Evolutionary conservation across 345 rosid species (phyloP), one percentile per base, ranked within the genome.

Genomic region (Populus simonii): DNA sequence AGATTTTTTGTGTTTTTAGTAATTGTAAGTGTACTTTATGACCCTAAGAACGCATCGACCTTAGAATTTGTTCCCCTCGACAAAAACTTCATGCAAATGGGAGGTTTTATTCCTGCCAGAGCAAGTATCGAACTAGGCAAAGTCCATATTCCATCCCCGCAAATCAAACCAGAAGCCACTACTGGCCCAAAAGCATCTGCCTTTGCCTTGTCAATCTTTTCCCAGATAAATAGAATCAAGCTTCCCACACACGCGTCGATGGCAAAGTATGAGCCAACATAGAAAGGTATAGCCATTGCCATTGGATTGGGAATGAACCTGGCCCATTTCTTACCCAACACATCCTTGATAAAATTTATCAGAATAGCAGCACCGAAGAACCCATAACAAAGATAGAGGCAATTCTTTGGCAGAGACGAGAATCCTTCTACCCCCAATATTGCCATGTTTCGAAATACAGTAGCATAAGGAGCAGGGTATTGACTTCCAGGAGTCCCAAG

Each of bases 251-350:
- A 85, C 90, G 85, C 85, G 51, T 87, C 90, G 43, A 87, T 76
- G 3, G 88, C 90, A 7, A 87, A 87, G 49, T 87, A 85, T 22
- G 85, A 81, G 55, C 90, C 88, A 0, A 87, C 77, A 68, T 83
- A 84, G 81, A 87, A 87, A 59, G 90, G 88, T 66, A 87, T 85
- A 9, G 88, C 90, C 90, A 87, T 87, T 0, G 86, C 90, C 86
- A 85, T 85, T 13, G 88, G 90, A 18, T 84, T 62, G 0, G 90
- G 90, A 29, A 85, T 85, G 82, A 82, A 87, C 35, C 80, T 87
- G n/a, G 87, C 84, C 10, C 81, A 78, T 25, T 79, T 84, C 55
- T 77, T 65, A 47, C 72, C 74, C 36, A 76, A 55, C 23, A 33
- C 0, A 71, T 85, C 88, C 77, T 80, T 85, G 33, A 70, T 73